Evolutionary conservation across 495 filamentous ascomycete species (phyloP), one percentile per base, ranked within the genome.

Genomic region (Aspergillus conjunctus): DNA sequence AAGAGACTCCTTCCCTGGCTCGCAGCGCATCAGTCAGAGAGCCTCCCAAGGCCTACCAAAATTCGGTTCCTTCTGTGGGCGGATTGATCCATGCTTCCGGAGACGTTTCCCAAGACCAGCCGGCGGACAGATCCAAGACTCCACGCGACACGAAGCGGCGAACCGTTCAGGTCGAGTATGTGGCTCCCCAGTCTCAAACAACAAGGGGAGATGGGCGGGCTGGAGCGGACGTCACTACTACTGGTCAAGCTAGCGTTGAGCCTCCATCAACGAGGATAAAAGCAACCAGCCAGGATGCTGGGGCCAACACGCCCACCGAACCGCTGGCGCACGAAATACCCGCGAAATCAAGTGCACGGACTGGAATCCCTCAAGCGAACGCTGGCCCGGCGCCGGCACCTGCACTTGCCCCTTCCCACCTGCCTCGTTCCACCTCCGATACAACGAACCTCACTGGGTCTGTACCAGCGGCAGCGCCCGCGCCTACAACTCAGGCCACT

Each of bases 121-220:
- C 83, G 58, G 71, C 81, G 20, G 80, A 86, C 7, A 87, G 86
- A 65, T 79, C 80, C 10, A 89, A 91, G 73, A 76, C 82, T 2
- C 69, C 79, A 4, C 85, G 89, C 20, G 94, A 97, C 67, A 88
- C 89, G 64, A 98, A 98, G 74, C 87, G 94, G 39, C 84, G 92
- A 56, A 99, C 94, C 0, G 92, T 99, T 1, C 94, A 99, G 74
- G 91, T 98, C 12, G 94, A 99, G 76, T 99, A 99, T 78, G 95
- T 99, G 52, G 89, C 91, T 43, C 95, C 94, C 39, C 86, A 87
- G 32, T 94, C 91, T 17, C 86, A 91, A 63, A 97, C 94, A 5
- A 72, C 77, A 3, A 75, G 90, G 66, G 88, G 87, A 51, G 88
- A 91, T 61, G 59, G 73, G 9, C 62, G 72, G 26, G 57, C 51